phyloP scores from a whole-genome alignment of 441 rosid genomes.

The Theobroma grandiflorum region DNA sequence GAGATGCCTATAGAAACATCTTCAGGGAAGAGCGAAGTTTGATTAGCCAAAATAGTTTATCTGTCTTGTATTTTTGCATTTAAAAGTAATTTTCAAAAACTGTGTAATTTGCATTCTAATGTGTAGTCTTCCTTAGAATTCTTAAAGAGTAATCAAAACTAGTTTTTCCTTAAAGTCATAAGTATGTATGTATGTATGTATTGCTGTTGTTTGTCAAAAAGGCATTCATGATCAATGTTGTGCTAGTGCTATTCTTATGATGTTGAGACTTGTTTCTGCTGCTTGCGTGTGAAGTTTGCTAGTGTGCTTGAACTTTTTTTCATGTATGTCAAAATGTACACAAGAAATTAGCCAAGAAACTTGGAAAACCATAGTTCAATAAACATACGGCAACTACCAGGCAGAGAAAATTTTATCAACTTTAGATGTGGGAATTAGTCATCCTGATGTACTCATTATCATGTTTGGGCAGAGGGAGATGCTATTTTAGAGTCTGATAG shows the following conservation, averaged over 20 bases:
- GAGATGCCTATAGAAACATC: slow-evolving; percentile 13
- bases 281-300: slow-evolving; percentile 12
- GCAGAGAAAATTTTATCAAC: slow-evolving; percentile 2
- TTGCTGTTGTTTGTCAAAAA: not conserved
- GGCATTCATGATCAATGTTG: not conserved
- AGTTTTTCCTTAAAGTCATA: not conserved
- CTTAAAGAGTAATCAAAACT: not conserved
- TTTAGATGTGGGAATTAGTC: not conserved
- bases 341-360: not conserved
- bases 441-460: not conserved
- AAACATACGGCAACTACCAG: not conserved
- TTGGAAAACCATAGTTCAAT: not conserved
- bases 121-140: not conserved
- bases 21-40: not conserved
- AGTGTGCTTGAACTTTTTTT: not conserved
- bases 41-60: not conserved
- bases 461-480: not conserved
- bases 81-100: not conserved
- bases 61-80: not conserved
- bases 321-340: not conserved
- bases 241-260: not conserved
- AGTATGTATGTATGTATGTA: not conserved
- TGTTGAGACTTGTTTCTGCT: slow-evolving; percentile 19
- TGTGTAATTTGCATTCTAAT: not conserved
- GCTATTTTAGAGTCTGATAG: not conserved